Evolutionary conservation across 1,139 yeast species (phyloP), one percentile per base, ranked within the genome.

Genomic region (Yamadazyma trypodendri): DNA sequence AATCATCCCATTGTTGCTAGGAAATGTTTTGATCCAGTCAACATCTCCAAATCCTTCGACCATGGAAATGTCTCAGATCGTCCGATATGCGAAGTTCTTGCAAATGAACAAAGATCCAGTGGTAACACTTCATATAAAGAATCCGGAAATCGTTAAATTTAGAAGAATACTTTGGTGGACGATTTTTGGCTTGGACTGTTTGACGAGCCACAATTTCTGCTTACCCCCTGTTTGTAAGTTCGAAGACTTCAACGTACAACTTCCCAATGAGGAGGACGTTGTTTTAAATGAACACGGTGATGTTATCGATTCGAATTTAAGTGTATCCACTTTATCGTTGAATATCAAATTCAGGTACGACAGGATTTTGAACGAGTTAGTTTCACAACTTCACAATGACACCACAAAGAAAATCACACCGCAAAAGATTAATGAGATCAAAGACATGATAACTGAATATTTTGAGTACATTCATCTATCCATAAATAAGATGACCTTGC

Each of bases 81-180:
- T 76, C 3, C 52, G 83, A 34, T 74, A 77, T 45, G 81, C 83
- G 1, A 79, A 78, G 50, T 63, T 74, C 35, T 59, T 77, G 23
- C 78, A 76, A 38, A 56, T 79, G 35, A 79, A 79, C 48, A 71
- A 79, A 50, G 86, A 79, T 48, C 86, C 86, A 0, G 65, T 72
- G 3, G 54, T 66, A 1, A 68, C 73, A 32, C 71, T 78, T 39
- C 65, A 73, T 18, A 68, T 78, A 21, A 60, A 66, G 11, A 75
- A 77, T 45, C 60, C 68, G 52, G 68, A 66, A 38, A 64, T 71
- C 10, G 68, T 79, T 4, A 78, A 76, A 41, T 65, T 72, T 35
- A 64, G 82, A 52, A 63, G 85, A 49, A 52, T 77, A 38, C 53
- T 80, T 13, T 80, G 85, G 84, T 80, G 84, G 84, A 79, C 77